phyloP scores from a whole-genome alignment of 1,284 basidiomycete genomes.

The Ceratorhiza oryzae-sativae region DNA sequence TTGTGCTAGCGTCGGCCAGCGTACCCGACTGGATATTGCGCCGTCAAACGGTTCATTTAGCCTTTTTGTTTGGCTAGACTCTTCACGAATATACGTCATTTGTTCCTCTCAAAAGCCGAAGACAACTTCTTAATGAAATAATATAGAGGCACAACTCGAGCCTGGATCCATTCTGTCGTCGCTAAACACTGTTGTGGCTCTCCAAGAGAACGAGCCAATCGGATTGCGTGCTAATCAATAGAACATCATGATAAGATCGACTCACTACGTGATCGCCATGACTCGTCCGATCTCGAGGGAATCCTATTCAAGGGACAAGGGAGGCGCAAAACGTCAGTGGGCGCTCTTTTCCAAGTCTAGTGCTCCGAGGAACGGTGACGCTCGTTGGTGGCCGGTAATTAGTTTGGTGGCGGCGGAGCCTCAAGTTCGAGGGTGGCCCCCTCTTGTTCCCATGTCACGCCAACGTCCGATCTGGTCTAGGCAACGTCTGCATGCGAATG shows the following conservation, averaged over 20 bases:
- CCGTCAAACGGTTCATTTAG: too few relatives aligned
- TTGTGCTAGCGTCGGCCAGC: too few relatives aligned
- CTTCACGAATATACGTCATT: neutral
- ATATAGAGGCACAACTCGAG: neutral
- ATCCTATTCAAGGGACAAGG: neutral
- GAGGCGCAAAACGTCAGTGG: neutral
- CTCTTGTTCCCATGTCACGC: neutral
- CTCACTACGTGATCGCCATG: slow-evolving; percentile 11
- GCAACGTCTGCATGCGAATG: neutral
- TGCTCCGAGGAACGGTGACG: neutral
- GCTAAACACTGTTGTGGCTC: neutral
- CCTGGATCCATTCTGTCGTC: neutral
- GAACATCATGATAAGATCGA: neutral
- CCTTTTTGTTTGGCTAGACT: neutral
- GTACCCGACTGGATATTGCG: too few relatives aligned
- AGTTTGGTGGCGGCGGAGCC: slow-evolving; percentile 5
- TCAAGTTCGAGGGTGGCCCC: neutral
- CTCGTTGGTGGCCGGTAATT: neutral
- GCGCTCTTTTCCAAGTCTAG: neutral
- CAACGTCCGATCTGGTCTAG: neutral
- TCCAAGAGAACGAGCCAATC: neutral
- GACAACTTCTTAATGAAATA: neutral
- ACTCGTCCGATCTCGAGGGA: neutral
- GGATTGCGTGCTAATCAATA: neutral
- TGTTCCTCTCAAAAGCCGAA: neutral